Conservation (phyloP, 2,329 filamentous ascomycete genomes). For the Fusarium sp. region DNA sequence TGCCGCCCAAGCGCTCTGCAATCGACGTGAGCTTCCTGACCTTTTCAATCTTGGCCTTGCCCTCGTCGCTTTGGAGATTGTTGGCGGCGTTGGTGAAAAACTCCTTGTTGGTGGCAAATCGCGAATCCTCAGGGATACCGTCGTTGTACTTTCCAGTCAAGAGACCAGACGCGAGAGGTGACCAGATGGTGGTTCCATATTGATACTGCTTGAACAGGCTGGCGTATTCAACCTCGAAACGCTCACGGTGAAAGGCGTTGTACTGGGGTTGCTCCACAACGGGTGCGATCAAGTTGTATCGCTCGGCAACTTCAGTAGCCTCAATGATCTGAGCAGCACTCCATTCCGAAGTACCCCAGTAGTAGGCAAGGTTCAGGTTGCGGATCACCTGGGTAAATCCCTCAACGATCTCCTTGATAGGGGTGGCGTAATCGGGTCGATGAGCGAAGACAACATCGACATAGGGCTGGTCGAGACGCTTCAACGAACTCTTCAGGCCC, state of each 20-base stretch:
- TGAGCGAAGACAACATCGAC: constrained; percentile 49
- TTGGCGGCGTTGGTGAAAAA: constrained; percentile 38
- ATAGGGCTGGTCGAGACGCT: constrained; percentile 46
- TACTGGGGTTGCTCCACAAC: constrained; percentile 78
- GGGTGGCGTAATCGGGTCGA: constrained; percentile 45
- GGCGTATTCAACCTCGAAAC: constrained; percentile 75
- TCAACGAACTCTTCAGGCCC: constrained; percentile 48
- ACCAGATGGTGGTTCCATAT: constrained; percentile 74
- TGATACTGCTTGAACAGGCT: constrained; percentile 72
- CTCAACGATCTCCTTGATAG: constrained; percentile 49
- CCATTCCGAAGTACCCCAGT: constrained; percentile 77
- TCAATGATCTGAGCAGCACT: constrained; percentile 76
- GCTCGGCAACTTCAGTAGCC: constrained; percentile 69
- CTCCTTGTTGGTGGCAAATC: constrained; percentile 60
- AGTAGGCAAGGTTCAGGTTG: constrained; percentile 49
- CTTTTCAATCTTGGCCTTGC: constrained; percentile 49
- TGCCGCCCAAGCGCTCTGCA: constrained; percentile 46
- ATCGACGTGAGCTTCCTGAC: constrained; percentile 44
- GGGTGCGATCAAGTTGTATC: constrained; percentile 74
- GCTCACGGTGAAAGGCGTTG: constrained; percentile 73
- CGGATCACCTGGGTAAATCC: constrained; percentile 48
- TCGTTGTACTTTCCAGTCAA: constrained; percentile 78
- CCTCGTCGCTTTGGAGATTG: constrained; percentile 31
- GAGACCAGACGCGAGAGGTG: constrained; percentile 70
- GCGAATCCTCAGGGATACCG: constrained; percentile 70